phyloP scores from a whole-genome alignment of 192 early-diverging fungal species.

The Chytriomyces confervae region DNA sequence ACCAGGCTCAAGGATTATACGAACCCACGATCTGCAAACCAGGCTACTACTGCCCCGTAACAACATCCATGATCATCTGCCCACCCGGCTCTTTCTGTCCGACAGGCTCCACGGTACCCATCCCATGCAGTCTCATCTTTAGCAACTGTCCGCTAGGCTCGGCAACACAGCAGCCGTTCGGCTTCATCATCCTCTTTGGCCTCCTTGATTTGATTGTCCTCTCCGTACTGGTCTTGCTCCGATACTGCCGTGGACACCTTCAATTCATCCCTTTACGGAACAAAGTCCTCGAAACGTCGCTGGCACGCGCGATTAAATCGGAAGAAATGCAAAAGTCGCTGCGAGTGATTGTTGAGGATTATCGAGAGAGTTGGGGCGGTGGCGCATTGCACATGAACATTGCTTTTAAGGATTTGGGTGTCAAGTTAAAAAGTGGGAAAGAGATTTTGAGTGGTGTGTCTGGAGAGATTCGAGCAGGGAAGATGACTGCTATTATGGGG shows the following conservation, averaged over 20 bases:
- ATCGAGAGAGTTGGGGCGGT: too few relatives aligned
- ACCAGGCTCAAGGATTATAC: too few relatives aligned
- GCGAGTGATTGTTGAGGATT: too few relatives aligned
- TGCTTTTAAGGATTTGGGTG: neutral
- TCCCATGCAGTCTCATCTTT: slow-evolving; percentile 6
- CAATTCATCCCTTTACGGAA: too few relatives aligned
- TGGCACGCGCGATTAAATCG: too few relatives aligned
- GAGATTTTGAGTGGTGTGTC: slow-evolving; percentile 68
- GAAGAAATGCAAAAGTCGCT: slow-evolving; percentile 7
- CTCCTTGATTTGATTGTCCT: slow-evolving; percentile 14
- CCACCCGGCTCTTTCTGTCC: too few relatives aligned
- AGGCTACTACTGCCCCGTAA: too few relatives aligned
- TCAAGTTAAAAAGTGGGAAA: slow-evolving; percentile 40
- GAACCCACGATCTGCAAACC: too few relatives aligned
- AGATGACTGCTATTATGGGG: slow-evolving; percentile 67
- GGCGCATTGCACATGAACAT: neutral
- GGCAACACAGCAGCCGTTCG: neutral
- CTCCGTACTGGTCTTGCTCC: neutral
- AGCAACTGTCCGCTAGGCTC: slow-evolving; percentile 16
- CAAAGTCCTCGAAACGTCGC: too few relatives aligned
- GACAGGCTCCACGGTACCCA: neutral
- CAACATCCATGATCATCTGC: too few relatives aligned
- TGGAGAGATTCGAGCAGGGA: slow-evolving; percentile 75
- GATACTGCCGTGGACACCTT: too few relatives aligned
- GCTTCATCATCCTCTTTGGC: neutral